phyloP scores from a whole-genome alignment of 139 green algal genomes.

The Micromonas pusilla region DNA sequence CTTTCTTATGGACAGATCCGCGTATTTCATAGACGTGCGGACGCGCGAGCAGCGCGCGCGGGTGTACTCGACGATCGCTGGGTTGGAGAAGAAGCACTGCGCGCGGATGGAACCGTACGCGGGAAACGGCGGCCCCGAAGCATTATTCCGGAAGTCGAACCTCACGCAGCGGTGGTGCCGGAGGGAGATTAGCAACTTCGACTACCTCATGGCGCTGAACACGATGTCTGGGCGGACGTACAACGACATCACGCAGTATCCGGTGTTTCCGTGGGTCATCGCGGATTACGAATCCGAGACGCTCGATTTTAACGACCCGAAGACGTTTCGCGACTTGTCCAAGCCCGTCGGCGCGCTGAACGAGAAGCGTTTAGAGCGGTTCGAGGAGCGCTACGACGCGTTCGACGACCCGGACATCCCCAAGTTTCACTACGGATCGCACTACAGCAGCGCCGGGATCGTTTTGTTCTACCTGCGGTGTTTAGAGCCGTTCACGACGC shows the following conservation, averaged over 20 bases:
- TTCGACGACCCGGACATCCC: conserved; percentile 35
- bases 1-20: conserved; percentile 41
- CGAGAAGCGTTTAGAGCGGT: background rate
- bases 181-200: conserved; percentile 48
- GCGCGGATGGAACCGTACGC: background rate
- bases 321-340: conserved; percentile 29
- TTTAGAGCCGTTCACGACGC: conserved; percentile 45
- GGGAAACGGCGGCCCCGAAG: background rate
- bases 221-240: conserved; percentile 48
- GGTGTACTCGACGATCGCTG: background rate
- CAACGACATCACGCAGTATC: conserved; percentile 43
- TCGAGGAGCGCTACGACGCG: conserved; percentile 34
- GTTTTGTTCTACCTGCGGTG: conserved; percentile 50
- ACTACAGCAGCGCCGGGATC: conserved; percentile 42
- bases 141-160: conserved; percentile 18
- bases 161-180: conserved; percentile 34
- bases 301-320: conserved; percentile 32
- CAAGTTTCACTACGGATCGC: conserved; percentile 47
- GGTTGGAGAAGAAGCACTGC: background rate
- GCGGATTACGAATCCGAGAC: conserved; percentile 31
- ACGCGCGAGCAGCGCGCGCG: conserved; percentile 1
- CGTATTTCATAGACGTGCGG: conserved; percentile 46
- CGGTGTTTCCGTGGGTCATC: conserved; percentile 39
- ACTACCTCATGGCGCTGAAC: conserved; percentile 57
- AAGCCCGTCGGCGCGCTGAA: conserved; percentile 37